Base-by-base conservation (phyloP, 176 grass and related monocot genomes). In the Metroxylon sagu region DNA sequence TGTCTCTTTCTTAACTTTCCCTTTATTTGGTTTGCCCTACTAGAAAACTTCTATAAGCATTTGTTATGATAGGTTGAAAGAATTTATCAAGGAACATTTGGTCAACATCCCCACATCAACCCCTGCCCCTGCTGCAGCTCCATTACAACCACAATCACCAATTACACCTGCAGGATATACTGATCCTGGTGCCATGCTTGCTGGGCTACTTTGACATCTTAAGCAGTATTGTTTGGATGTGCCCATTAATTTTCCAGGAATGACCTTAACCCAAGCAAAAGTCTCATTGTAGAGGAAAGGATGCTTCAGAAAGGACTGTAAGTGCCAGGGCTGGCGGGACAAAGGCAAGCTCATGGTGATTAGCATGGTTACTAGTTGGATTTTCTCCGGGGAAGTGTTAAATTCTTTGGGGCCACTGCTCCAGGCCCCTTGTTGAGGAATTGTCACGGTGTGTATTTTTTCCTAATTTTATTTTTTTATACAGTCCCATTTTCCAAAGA, bases 131-230 rank as follows among this genome's bases (percentile, higher is more conserved):
- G 31, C 70, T 56, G 48, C 52, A 0, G 25, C 52, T 60, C 66
- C 70, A 10, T 39, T 78, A 69, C 81, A 88, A 49, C 63, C 81
- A 64, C 84, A 88, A 49, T 61, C 79, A 69, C 23, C 87, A 18
- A 64, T 72, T 18, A 70, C 48, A 21, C 70, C 87, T 57, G 50
- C 62, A 27, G 65, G 65, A 19, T 97, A 80, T 59, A 88, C 82
- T 48, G 87, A 97, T 81, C 93, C 93, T 50, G 93, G 87, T 80
- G 87, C 78, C 25, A 91, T 91, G 78, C 81, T 97, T 62, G 87
- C 87, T 60, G 84, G 87, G 49, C 72, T 97, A 69, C 78, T 97
- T 81, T 97, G 79, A 96, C 60, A 67, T 18, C 29, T 43, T 59
- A 56, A 35, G 29, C 49, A 19, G 67, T 57, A 61, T 31, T 16